Conservation (phyloP, 768 basidiomycete species). For the Termitomyces sp. region DNA sequence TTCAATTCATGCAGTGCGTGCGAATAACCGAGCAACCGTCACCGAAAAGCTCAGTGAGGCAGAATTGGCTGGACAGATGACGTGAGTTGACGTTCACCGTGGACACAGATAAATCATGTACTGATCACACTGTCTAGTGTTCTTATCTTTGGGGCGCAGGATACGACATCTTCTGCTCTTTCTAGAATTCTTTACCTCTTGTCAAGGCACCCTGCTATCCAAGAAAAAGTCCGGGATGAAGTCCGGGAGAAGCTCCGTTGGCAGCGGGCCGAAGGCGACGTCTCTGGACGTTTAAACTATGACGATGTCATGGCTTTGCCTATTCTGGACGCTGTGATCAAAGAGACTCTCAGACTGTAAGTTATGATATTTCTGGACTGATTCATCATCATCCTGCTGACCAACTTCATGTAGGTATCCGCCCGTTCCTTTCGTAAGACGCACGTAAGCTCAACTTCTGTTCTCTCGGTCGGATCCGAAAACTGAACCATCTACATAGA, state of each 20-base stretch:
- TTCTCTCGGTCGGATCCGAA: neutral
- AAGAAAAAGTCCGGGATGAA: slow-evolving; percentile 34
- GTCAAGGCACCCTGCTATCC: slow-evolving; percentile 35
- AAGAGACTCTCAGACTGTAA: slow-evolving; percentile 46
- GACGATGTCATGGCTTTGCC: slow-evolving; percentile 38
- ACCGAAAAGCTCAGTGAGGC: slow-evolving; percentile 38
- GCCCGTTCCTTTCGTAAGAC: slow-evolving; percentile 45
- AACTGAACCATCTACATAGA: slow-evolving; percentile 23
- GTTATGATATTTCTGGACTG: slow-evolving; percentile 11
- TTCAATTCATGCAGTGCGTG: slow-evolving; percentile 27
- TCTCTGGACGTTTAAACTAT: slow-evolving; percentile 25
- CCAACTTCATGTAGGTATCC: slow-evolving; percentile 33
- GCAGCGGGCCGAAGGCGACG: slow-evolving; percentile 17
- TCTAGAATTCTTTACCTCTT: slow-evolving; percentile 42
- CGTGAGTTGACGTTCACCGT: slow-evolving; percentile 29
- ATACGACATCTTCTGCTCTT: slow-evolving; percentile 46
- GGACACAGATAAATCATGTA: neutral
- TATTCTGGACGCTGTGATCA: slow-evolving; percentile 44
- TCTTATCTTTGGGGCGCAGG: slow-evolving; percentile 49
- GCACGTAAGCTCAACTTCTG: slow-evolving; percentile 32
- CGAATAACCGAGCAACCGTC: slow-evolving; percentile 34
- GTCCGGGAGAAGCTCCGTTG: slow-evolving; percentile 25
- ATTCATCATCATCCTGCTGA: slow-evolving; percentile 1
- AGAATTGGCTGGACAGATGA: slow-evolving; percentile 50
- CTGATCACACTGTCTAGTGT: slow-evolving; percentile 30